Evolutionary conservation across 306 rosid species (phyloP).

Genomic region (Casuarina equisetifolia): DNA sequence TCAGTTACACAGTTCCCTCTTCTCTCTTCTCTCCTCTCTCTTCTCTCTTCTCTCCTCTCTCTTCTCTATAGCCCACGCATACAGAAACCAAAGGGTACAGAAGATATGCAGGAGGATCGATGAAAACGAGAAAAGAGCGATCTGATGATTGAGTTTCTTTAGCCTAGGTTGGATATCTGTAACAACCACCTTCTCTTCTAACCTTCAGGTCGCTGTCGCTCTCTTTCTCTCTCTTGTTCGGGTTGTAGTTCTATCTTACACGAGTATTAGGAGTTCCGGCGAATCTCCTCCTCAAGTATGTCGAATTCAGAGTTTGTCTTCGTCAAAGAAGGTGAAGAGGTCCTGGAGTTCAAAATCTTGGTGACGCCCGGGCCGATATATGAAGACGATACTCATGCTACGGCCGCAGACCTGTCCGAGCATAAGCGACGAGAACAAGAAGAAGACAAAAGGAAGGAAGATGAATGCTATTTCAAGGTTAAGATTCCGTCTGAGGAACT

Average conservation of each 20-base stretch:
- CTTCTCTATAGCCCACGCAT: conserved; percentile 1
- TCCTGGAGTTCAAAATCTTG: neutral
- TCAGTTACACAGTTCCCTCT: neutral
- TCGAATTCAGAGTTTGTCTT: conserved; percentile 28
- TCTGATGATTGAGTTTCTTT: conserved; percentile 25
- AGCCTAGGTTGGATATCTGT: conserved; percentile 26
- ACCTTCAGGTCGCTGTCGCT: neutral
- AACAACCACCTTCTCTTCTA: conserved; percentile 16
- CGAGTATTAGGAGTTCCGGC: conserved; percentile 14
- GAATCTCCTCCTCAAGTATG: conserved; percentile 20
- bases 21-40: conserved; percentile 16
- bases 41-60: neutral
- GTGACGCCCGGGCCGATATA: conserved; percentile 2
- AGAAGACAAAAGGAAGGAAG: conserved; percentile 1
- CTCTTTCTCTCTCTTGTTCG: neutral
- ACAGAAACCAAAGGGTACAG: conserved; percentile 36
- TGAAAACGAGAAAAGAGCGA: conserved; percentile 13
- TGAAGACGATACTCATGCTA: conserved; percentile 11
- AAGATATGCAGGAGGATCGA: conserved; percentile 20
- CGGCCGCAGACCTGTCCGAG: conserved; percentile 20
- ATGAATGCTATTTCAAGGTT: neutral
- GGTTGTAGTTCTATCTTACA: neutral
- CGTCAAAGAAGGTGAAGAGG: conserved; percentile 21
- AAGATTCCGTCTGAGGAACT: neutral
- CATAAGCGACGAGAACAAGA: neutral